These are phyloP conservation scores for Priceomyces carsonii DNA, from an alignment of 805 yeast species.

Conservation along the genomic window DNA sequence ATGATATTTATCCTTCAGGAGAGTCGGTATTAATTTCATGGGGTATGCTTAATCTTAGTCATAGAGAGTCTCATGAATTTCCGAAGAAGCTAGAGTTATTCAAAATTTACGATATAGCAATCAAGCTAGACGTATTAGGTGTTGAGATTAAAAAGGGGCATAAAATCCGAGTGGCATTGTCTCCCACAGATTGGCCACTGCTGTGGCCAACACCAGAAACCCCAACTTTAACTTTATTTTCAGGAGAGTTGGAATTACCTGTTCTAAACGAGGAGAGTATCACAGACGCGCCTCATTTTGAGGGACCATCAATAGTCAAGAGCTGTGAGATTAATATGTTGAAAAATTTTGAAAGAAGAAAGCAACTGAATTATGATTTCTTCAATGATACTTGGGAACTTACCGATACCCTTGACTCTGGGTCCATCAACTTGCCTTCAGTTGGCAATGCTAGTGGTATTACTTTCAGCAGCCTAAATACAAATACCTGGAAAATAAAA, in stretches of 20 bases:
- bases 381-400: constrained; percentile 34
- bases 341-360: constrained; percentile 20
- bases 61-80: constrained; percentile 40
- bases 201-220: constrained; percentile 47
- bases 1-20: constrained; percentile 42
- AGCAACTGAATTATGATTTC: constrained; percentile 28
- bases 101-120: constrained; percentile 29
- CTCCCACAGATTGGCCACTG: constrained; percentile 51
- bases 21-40: constrained; percentile 43
- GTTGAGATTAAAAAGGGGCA: constrained; percentile 36
- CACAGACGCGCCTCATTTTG: too few species aligned
- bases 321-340: constrained; percentile 24
- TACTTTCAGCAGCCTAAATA: constrained; percentile 41
- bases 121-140: constrained; percentile 44
- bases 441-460: constrained; percentile 29
- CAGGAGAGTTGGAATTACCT: constrained; percentile 32
- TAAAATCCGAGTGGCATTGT: constrained; percentile 38
- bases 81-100: constrained; percentile 36
- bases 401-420: constrained; percentile 36
- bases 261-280: constrained; percentile 23
- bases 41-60: constrained; percentile 46
- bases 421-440: constrained; percentile 23
- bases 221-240: constrained; percentile 33
- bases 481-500: constrained; percentile 37
- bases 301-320: constrained; percentile 25